Base-by-base conservation (phyloP, 768 basidiomycete genomes). In the Pleurotus eryngii region DNA sequence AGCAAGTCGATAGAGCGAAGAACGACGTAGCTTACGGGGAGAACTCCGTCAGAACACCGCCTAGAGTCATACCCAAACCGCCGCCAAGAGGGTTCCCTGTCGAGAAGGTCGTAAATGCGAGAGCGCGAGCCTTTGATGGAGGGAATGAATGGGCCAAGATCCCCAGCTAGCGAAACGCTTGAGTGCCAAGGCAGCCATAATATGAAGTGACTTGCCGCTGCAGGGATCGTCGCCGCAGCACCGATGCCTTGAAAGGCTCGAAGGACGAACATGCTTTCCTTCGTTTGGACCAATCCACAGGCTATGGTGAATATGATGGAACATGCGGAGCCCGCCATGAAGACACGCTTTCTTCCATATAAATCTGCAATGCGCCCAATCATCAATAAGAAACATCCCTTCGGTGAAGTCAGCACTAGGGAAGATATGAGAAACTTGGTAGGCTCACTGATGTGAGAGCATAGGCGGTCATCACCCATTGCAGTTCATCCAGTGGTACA, bases 71-170 rank as follows among this genome's bases (percentile, higher is more conserved):
- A 1, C 94, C 92, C 12, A 93, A 71, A 0, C 83, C 87, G 0
- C 80, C 88, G 0, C 94, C 94, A 4, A 95, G 65, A 0, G 94
- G 92, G 0, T 89, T 90, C 24, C 95, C 95, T 0, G 92, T 90
- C 0, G 87, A 79, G 61, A 94, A 95, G 0, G 87, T 84, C 0
- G 94, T 83, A 60, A 95, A 96, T 0, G 92, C 94, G 0, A 84
- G 69, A 1, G 89, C 84, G 8, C 94, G 82, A 0, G 85, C 78
- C 11, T 74, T 74, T 1, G 72, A 73, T 0, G 87, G 86, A 3
- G 88, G 86, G 67, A 95, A 96, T 0, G 85, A 74, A 47, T 87
- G 80, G 0, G 94, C 93, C 35, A 96, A 78, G 57, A 92, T 94
- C 0, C 94, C 93, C 1, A 94, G 67, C 84, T 91, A 59, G 14